Conservation (phyloP, 1,139 yeast species). For the Lodderomyces beijingensis region DNA sequence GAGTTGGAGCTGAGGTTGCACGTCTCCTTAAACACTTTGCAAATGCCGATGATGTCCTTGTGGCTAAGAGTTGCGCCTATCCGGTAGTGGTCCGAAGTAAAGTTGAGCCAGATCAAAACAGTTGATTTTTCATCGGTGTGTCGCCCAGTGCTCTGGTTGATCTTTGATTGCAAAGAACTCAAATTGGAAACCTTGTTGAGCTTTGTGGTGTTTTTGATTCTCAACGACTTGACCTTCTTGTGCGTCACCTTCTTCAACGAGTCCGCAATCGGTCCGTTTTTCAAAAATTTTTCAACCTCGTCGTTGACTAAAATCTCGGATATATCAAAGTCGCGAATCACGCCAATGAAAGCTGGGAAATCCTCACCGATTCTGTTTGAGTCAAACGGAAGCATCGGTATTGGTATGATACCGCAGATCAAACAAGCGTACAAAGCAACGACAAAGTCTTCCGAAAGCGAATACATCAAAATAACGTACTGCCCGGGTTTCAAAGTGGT, state of each 20-base stretch:
- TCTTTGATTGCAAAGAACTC: slow-evolving; percentile 42
- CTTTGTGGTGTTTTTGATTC: slow-evolving; percentile 65
- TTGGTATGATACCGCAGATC: slow-evolving; percentile 71
- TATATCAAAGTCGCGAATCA: slow-evolving; percentile 67
- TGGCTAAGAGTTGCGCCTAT: slow-evolving; percentile 65
- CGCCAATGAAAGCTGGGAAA: slow-evolving; percentile 59
- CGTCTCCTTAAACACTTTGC: slow-evolving; percentile 89
- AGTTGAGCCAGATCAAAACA: slow-evolving; percentile 63
- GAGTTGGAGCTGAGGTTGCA: slow-evolving; percentile 72
- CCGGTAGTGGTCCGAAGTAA: slow-evolving; percentile 70
- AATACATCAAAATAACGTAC: slow-evolving; percentile 74
- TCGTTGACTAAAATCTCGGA: slow-evolving; percentile 71
- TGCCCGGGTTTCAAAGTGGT: slow-evolving; percentile 60
- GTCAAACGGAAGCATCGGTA: slow-evolving; percentile 78
- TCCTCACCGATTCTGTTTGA: slow-evolving; percentile 71
- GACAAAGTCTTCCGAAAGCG: slow-evolving; percentile 82
- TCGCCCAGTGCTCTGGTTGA: slow-evolving; percentile 44
- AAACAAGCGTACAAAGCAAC: slow-evolving; percentile 85
- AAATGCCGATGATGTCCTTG: slow-evolving; percentile 64
- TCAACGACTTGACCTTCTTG: slow-evolving; percentile 44
- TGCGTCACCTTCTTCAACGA: slow-evolving; percentile 54
- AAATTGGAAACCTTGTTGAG: slow-evolving; percentile 52
- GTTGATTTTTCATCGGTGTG: slow-evolving; percentile 36
- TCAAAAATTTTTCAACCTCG: slow-evolving; percentile 68
- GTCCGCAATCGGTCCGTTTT: slow-evolving; percentile 64